A percentile compares a stretch with the other conserved stretches of the same genome.
These are phyloP conservation scores for Quercus variabilis DNA, from an alignment of 306 rosid genomes.

Conservation along the genomic window DNA sequence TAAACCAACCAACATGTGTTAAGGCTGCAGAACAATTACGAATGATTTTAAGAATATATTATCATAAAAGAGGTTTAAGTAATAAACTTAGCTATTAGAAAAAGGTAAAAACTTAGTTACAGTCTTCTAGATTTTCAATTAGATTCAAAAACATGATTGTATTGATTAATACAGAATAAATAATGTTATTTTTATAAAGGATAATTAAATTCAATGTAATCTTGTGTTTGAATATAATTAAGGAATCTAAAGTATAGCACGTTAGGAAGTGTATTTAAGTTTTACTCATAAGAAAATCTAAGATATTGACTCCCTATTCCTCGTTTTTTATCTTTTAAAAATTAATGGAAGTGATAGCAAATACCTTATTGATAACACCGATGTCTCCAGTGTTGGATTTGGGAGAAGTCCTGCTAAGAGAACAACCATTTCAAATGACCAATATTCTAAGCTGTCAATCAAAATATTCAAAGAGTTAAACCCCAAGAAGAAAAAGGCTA, in stretches of 20 bases:
- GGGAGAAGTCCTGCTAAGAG: slow-evolving; percentile 56
- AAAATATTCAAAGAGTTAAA: not conserved
- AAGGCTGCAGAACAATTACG: slow-evolving; percentile 30
- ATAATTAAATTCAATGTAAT: too few species aligned
- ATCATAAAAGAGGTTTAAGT: too few species aligned
- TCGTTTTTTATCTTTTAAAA: not conserved
- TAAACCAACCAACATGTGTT: slow-evolving; percentile 63
- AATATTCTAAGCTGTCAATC: slow-evolving; percentile 47
- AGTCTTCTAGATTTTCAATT: too few species aligned
- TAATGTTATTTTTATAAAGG: too few species aligned
- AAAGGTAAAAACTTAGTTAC: too few species aligned
- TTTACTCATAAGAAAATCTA: not conserved
- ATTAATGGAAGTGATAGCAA: not conserved
- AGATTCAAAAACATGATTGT: too few species aligned
- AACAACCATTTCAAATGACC: slow-evolving; percentile 67
- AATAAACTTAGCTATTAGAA: too few species aligned
- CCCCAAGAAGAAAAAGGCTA: not conserved
- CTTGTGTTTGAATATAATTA: too few species aligned
- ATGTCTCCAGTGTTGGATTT: slow-evolving; percentile 56
- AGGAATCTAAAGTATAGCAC: too few species aligned
- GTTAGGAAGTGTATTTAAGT: too few species aligned
- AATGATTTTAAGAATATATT: not conserved
- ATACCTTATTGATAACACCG: slow-evolving; percentile 59
- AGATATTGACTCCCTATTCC: not conserved
- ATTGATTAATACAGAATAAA: too few species aligned